These are phyloP conservation scores for Tillandsia leiboldiana DNA, from an alignment of 176 grass and related monocot species.

Conservation along the genomic window DNA sequence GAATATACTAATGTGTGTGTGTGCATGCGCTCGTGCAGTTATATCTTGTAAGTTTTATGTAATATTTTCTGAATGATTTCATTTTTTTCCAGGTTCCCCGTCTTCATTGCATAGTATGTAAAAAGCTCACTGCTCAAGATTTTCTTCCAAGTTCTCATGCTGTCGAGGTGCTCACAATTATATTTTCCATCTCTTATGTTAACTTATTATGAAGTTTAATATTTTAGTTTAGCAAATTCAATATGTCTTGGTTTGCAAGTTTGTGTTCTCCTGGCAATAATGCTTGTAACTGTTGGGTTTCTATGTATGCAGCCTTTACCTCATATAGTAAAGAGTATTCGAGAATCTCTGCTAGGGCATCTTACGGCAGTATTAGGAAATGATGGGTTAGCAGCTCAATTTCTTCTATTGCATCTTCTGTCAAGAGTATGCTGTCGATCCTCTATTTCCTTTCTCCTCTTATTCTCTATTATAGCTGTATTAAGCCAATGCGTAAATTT, in stretches of 20 bases:
- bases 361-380: conserved; percentile 56
- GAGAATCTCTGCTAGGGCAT: conserved; percentile 63
- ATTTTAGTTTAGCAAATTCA: background rate
- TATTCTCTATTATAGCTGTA: background rate
- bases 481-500: background rate
- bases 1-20: no score
- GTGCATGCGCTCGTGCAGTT: no score
- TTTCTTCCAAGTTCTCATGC: conserved; percentile 40
- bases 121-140: conserved; percentile 56
- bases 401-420: conserved; percentile 80
- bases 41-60: no score
- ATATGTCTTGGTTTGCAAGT: background rate
- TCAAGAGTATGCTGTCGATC: conserved; percentile 45
- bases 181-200: background rate
- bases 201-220: background rate
- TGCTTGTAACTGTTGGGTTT: background rate
- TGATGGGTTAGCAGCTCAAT: conserved; percentile 70
- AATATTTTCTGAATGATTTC: background rate
- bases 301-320: conserved; percentile 53
- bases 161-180: conserved; percentile 40
- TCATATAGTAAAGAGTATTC: conserved; percentile 43
- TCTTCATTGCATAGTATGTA: conserved; percentile 83
- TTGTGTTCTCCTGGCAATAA: background rate
- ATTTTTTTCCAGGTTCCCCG: conserved; percentile 55
- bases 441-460: background rate